Percentiles rank a stretch among this genome's conserved stretches.
Conservation (phyloP, 75 land plant species). For the Adiantum capillusveneris region DNA sequence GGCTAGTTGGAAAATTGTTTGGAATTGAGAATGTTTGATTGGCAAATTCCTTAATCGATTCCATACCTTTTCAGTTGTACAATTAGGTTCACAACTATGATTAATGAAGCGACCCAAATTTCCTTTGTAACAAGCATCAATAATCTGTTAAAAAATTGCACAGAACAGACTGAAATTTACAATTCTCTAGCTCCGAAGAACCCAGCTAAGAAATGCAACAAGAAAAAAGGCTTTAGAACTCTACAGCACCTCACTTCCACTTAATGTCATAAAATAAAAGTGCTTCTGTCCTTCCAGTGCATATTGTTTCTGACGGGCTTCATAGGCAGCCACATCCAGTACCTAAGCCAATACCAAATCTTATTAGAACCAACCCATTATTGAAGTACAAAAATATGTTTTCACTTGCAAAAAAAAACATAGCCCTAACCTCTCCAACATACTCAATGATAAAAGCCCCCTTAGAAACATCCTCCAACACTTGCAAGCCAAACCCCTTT, state of each 20-base stretch:
- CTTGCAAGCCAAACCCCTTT: conserved; percentile 75
- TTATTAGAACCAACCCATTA: too few species aligned
- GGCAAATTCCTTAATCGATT: background rate
- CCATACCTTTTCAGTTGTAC: conserved; percentile 85
- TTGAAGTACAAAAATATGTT: background rate
- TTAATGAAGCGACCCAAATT: conserved; percentile 94
- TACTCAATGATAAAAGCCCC: conserved; percentile 91
- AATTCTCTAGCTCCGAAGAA: too few species aligned
- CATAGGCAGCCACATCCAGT: conserved; percentile 68
- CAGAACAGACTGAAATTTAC: too few species aligned
- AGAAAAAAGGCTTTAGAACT: background rate
- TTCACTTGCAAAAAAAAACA: background rate
- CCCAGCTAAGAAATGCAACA: too few species aligned
- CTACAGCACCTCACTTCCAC: conserved; percentile 72
- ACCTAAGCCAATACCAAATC: conserved; percentile 32
- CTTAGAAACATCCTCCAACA: conserved; percentile 43
- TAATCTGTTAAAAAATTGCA: conserved; percentile 42
- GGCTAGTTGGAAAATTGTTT: too few species aligned
- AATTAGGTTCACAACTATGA: conserved; percentile 96
- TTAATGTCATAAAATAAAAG: conserved; percentile 95
- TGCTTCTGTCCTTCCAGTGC: conserved; percentile 77
- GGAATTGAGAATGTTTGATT: too few species aligned
- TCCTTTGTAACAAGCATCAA: conserved; percentile 93
- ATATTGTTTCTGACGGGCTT: conserved; percentile 79
- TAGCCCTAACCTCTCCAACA: conserved; percentile 79